Evolutionary conservation across 2,329 filamentous ascomycete genomes (phyloP), one percentile per base, ranked within the genome.

Genomic region (Trichoderma sp.): DNA sequence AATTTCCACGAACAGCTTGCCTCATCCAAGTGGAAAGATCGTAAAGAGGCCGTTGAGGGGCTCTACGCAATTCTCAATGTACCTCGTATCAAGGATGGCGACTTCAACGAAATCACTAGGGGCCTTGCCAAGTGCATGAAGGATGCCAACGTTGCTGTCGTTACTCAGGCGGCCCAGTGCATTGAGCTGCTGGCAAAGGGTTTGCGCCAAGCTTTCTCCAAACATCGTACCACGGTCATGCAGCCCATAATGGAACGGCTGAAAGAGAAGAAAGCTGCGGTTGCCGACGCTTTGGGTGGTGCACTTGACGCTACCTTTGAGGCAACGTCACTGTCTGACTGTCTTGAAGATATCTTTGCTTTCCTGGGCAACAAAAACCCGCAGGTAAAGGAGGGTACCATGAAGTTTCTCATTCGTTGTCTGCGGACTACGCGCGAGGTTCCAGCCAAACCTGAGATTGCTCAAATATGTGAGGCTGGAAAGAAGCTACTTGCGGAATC

Each of bases 21-120:
- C 0, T 98, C 96, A 11, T 93, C 95, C 0, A 99, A 99, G 83
- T 99, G 97, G 97, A 99, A 99, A 83, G 97, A 99, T 79, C 90
- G 97, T 77, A 99, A 99, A 84, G 97, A 99, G 79, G 94, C 94
- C 0, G 88, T 98, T 3, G 97, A 99, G 77, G 94, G 91, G 11
- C 88, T 98, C 0, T 93, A 92, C 79, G 90, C 90, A 16, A 89
- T 91, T 3, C 85, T 97, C 74, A 97, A 97, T 80, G 93, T 97
- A 56, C 95, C 96, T 16, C 91, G 93, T 77, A 98, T 99, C 83
- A 97, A 98, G 83, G 96, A 98, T 79, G 94, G 91, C 7, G 93
- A 94, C 73, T 98, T 95, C 81, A 91, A 93, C 82, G 96, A 98
- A 80, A 89, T 98, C 79, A 91, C 94, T 74, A 90, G 94, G 76